Conservation (phyloP, 2,329 filamentous ascomycete genomes). For the Xylariaceae sp. region DNA sequence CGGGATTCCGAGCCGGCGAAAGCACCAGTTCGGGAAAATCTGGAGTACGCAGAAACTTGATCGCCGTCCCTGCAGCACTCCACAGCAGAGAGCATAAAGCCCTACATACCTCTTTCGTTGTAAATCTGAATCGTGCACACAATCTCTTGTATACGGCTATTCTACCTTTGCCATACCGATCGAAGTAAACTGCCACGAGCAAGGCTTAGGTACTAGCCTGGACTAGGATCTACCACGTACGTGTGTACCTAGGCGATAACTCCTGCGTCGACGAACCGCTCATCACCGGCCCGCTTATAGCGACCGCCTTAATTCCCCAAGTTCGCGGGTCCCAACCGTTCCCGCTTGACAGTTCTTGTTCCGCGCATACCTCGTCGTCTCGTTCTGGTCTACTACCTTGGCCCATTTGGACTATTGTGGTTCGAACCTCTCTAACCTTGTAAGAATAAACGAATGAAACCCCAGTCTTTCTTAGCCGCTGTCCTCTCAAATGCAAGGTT, state of each 20-base stretch:
- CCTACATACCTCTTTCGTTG: conserved; percentile 8
- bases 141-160: no score
- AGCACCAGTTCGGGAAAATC: conserved; percentile 30
- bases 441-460: conserved; percentile 44
- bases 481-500: conserved; percentile 42
- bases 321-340: conserved; percentile 24
- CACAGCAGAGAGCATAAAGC: conserved; percentile 23
- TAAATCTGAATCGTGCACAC: not conserved
- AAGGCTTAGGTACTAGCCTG: not conserved
- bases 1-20: conserved; percentile 27
- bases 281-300: conserved; percentile 29
- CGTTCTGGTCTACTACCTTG: conserved; percentile 21
- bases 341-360: conserved; percentile 22
- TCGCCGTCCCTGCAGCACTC: conserved; percentile 23
- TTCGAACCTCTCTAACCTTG: conserved; percentile 31
- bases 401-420: conserved; percentile 30
- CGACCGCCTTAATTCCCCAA: conserved; percentile 29
- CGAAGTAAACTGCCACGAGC: conserved; percentile 11
- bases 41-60: conserved; percentile 24
- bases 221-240: not conserved
- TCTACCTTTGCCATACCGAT: conserved; percentile 9
- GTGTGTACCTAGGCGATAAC: not conserved
- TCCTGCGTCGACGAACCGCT: conserved; percentile 23
- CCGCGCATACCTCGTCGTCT: conserved; percentile 2
- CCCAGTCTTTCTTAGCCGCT: conserved; percentile 44